These are phyloP conservation scores for Lycium ferocissimum DNA, from an alignment of 257 asterid genomes.

Conservation along the genomic window DNA sequence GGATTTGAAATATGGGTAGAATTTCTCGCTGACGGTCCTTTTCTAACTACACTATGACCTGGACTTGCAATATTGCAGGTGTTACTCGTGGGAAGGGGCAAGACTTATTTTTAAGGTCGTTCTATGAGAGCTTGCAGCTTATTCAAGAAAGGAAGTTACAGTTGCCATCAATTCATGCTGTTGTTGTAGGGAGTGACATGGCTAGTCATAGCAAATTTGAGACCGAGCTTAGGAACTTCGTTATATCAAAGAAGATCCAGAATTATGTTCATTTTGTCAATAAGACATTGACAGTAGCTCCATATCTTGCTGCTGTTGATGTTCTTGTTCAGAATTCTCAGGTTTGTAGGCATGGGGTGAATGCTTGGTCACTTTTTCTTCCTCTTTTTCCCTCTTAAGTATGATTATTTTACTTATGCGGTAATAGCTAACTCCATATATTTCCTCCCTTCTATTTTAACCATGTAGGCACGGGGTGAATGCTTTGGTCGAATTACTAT, in stretches of 20 bases:
- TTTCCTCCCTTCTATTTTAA: slow-evolving; percentile 13
- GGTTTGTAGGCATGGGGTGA: slow-evolving; percentile 50
- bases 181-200: slow-evolving; percentile 92
- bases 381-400: background rate
- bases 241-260: slow-evolving; percentile 67
- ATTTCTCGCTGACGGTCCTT: background rate
- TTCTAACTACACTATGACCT: slow-evolving; percentile 34
- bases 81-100: slow-evolving; percentile 99
- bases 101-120: slow-evolving; percentile 85
- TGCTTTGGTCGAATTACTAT: slow-evolving; percentile 98
- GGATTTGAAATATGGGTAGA: background rate
- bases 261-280: slow-evolving; percentile 82
- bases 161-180: slow-evolving; percentile 77
- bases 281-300: slow-evolving; percentile 88
- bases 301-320: slow-evolving; percentile 87
- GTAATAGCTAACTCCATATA: background rate
- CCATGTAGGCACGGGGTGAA: slow-evolving; percentile 87
- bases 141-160: slow-evolving; percentile 68
- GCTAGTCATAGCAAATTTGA: slow-evolving; percentile 83
- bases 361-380: background rate
- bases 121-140: slow-evolving; percentile 75
- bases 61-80: slow-evolving; percentile 57
- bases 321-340: slow-evolving; percentile 97
- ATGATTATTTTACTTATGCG: background rate
- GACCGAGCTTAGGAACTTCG: slow-evolving; percentile 79